phyloP scores from a whole-genome alignment of 257 asterid genomes.

The Cruciata laevipes region DNA sequence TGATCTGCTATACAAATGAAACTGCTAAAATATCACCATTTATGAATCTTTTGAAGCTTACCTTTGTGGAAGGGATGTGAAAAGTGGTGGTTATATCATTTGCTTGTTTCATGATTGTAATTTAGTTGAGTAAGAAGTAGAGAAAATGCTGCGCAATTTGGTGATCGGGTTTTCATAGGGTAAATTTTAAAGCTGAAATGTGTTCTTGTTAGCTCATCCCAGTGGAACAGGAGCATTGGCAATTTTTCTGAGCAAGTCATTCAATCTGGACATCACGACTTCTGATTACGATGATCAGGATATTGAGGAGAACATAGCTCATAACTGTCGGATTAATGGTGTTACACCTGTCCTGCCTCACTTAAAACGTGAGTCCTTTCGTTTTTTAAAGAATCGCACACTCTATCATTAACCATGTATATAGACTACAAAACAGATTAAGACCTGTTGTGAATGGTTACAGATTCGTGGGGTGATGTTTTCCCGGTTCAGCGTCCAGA shows the following conservation, averaged over 20 bases:
- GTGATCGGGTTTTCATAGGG: background rate
- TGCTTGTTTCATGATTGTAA: background rate
- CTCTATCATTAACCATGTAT: background rate
- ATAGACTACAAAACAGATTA: background rate
- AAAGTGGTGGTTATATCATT: too few species aligned
- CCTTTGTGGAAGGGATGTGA: background rate
- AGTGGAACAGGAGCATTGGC: constrained; percentile 99
- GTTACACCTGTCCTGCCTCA: constrained; percentile 71
- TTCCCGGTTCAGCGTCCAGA: constrained; percentile 58
- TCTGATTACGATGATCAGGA: constrained; percentile 91
- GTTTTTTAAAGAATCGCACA: background rate
- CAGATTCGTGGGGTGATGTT: constrained; percentile 95
- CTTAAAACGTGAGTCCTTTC: constrained; percentile 48
- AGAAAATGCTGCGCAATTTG: background rate
- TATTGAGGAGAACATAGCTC: constrained; percentile 74
- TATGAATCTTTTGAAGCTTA: background rate
- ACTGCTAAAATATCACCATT: background rate
- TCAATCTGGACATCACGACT: constrained; percentile 70
- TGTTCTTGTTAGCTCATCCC: constrained; percentile 27
- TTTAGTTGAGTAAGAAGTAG: background rate
- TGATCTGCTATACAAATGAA: background rate
- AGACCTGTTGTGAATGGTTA: constrained; percentile 2
- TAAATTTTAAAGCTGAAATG: constrained; percentile 9
- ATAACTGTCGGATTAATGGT: constrained; percentile 67
- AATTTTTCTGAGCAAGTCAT: constrained; percentile 59